Base-by-base conservation (phyloP, 129 eudicot species). In the Helianthus tuberosus region DNA sequence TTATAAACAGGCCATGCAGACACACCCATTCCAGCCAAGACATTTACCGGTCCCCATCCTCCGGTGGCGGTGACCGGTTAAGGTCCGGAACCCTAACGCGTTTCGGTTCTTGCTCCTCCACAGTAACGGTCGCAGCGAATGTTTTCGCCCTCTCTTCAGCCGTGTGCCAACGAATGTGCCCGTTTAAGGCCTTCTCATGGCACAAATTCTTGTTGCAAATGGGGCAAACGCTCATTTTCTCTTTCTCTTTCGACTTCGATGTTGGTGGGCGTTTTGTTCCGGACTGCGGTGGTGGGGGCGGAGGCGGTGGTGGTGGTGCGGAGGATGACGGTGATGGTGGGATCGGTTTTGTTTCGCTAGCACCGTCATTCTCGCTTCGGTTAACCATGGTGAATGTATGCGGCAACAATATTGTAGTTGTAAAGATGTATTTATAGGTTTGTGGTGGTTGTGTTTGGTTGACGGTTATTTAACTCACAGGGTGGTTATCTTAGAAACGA, bases 21-120 rank as follows among this genome's bases (percentile, higher is more conserved):
- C 32, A 59, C 64, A 59, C 64, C 16, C 32, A 20, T 38, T 29
- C 39, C 6, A 15, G 39, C 16, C 13, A 51, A 51, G n/a, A 59
- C 47, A 11, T 4, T 59, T 39, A 59, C 11, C 15, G 0, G 11
- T 59, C 64, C 1, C 41, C 64, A 4, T 29, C 65, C 65, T 59
- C 43, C 9, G 65, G 64, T 11, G 66, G 65, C 65, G 65, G 43
- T 5, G 41, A 59, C 16, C 43, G 65, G 65, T 59, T 59, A 27
- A 59, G 41, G 11, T 59, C 43, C 8, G 65, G 65, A 2, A 59
- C 41, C 16, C 27, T 27, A 11, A 12, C 16, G 8, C 17, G 43
- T 12, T 59, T 59, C 16, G 43, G 41, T 11, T 59, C 16, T 59
- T 59, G 39, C 32, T 59, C 64, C 8, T 25, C 65, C 1, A 51